Base-by-base conservation (phyloP, 306 rosid species). In the Boehmeria nivea region DNA sequence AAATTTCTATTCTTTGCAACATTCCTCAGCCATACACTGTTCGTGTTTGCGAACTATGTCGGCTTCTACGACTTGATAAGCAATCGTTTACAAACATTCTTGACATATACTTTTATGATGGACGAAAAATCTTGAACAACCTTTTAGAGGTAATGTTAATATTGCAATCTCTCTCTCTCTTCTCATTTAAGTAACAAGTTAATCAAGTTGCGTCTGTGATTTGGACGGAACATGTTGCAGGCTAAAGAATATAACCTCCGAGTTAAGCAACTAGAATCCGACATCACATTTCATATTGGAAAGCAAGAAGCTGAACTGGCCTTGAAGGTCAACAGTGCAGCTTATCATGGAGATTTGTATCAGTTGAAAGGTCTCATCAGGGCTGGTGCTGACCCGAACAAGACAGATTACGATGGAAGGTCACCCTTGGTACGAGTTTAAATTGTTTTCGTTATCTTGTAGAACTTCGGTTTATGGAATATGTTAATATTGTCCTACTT, bases 281-380 rank as follows among this genome's bases (percentile, higher is more conserved):
- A 91, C 74, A 87, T 91, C 72, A 71, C 89, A 51, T 85, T 81
- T 68, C 96, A 91, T 60, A 85, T 91, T 16, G 95, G 87, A 52
- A 91, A 83, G 73, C 95, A 81, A 79, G 99, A 91, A 81, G 87
- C 89, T 43, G 96, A 91, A 64, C 95, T 84, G 72, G 78, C 96
- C 72, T 78, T 87, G 72, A 91, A 91, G 78, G 89, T 87, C 61
- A 91, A 91, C 40, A 85, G 74, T 64, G 81, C 93, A 9, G 87
- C 96, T 62, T 71, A 75, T 65, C 51, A 85, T 34, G 99, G 99
- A 44, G 95, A 91, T 71, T 63, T 91, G 40, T 55, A 68, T 72
- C 96, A 85, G 63, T 72, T 91, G 31, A 84, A 91, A 77, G 74
- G 87, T 67, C 47, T 91, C 22, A 63, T 87, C 72, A 89, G 96